These are phyloP conservation scores for Alternaria tenuissima DNA, from an alignment of 2,329 filamentous ascomycete genomes.

Conservation along the genomic window DNA sequence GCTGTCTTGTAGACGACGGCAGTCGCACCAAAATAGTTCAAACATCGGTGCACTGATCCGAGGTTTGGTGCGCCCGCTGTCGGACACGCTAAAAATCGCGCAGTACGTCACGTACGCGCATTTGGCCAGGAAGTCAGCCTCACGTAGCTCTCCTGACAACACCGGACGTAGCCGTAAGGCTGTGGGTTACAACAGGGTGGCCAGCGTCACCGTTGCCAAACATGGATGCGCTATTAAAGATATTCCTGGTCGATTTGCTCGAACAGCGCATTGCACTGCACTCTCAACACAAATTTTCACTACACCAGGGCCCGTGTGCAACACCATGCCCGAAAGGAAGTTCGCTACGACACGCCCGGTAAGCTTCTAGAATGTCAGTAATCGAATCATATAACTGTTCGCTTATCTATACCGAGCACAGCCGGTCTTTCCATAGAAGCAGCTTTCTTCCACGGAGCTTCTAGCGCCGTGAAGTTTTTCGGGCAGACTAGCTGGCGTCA, in stretches of 20 bases:
- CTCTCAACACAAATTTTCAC: slow-evolving; percentile 4
- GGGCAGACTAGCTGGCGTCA: background rate
- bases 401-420: background rate
- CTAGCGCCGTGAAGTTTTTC: slow-evolving; percentile 15
- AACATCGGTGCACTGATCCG: background rate
- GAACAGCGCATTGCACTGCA: slow-evolving; percentile 2
- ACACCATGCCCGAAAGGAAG: background rate
- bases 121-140: background rate
- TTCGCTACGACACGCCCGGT: background rate
- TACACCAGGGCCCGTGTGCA: background rate
- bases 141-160: background rate
- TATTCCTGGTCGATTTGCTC: background rate
- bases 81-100: background rate
- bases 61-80: slow-evolving; percentile 1
- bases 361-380: slow-evolving; percentile 7
- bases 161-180: slow-evolving; percentile 6
- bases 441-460: slow-evolving; percentile 15
- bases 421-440: slow-evolving; percentile 2
- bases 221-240: background rate
- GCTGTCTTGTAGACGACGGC: background rate
- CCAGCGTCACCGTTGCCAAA: background rate
- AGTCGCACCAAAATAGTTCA: background rate
- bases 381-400: slow-evolving; percentile 6
- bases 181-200: slow-evolving; percentile 1
- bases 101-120: slow-evolving; percentile 6